phyloP scores from a whole-genome alignment of 2,329 filamentous ascomycete species.

The Colletotrichum spinosum region DNA sequence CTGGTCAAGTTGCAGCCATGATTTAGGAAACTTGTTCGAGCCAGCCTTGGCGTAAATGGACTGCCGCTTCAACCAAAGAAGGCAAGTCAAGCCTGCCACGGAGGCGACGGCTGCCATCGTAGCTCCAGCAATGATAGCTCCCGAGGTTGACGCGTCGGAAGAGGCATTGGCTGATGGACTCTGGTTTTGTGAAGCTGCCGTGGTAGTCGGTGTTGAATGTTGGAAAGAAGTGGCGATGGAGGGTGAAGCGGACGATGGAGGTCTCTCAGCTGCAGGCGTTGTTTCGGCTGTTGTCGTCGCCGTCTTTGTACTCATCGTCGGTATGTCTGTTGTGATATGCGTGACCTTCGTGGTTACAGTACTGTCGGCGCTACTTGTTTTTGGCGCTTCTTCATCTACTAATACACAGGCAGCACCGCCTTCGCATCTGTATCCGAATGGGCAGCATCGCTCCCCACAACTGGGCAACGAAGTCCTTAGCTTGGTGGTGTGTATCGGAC shows the following conservation, averaged over 20 bases:
- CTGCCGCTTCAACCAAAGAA: constrained; percentile 30
- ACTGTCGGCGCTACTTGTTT: constrained; percentile 5
- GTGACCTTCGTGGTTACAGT: constrained; percentile 1
- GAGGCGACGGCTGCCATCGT: constrained; percentile 32
- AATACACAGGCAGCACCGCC: constrained; percentile 57
- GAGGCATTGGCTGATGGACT: neutral
- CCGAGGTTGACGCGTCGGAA: constrained; percentile 5
- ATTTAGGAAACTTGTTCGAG: constrained; percentile 4
- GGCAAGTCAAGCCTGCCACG: constrained; percentile 18
- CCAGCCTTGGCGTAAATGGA: constrained; percentile 31
- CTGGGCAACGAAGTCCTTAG: constrained; percentile 65
- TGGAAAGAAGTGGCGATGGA: neutral
- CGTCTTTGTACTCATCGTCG: neutral
- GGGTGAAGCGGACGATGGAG: constrained; percentile 3
- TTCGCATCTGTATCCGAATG: constrained; percentile 76
- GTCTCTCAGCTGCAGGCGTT: constrained; percentile 3
- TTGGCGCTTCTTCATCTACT: constrained; percentile 61
- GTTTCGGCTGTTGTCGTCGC: neutral
- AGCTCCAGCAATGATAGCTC: constrained; percentile 25
- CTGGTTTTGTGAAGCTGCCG: neutral
- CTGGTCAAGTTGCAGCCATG: constrained; percentile 27
- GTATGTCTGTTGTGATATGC: constrained; percentile 5
- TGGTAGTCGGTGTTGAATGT: constrained; percentile 1
- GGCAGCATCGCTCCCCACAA: constrained; percentile 77
- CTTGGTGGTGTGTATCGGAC: constrained; percentile 74